A percentile compares a stretch with the other conserved stretches of the same genome.
Conservation (phyloP, 257 asterid genomes). For the Penstemon newberryi region DNA sequence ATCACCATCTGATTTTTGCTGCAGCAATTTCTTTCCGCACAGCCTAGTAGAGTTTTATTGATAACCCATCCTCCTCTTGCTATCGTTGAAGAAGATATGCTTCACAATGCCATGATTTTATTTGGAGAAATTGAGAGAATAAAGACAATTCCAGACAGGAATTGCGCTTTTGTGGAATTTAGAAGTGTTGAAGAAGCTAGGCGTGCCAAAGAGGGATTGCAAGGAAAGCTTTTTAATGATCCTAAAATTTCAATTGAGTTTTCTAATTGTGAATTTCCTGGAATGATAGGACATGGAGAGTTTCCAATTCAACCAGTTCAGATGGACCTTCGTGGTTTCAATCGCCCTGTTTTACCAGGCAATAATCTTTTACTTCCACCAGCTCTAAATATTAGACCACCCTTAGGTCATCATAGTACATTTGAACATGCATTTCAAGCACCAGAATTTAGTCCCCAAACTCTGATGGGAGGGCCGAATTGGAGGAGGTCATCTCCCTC, state of each 20-base stretch:
- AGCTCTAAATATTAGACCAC: slow-evolving; percentile 46
- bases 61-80: slow-evolving; percentile 85
- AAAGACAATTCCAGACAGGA: slow-evolving; percentile 69
- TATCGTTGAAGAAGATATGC: slow-evolving; percentile 84
- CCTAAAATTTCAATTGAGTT: slow-evolving; percentile 79
- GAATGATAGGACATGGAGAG: slow-evolving; percentile 54
- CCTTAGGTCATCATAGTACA: slow-evolving; percentile 56
- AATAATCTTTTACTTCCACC: slow-evolving; percentile 47
- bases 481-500: slow-evolving; percentile 83
- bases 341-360: slow-evolving; percentile 52
- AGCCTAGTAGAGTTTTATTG: slow-evolving; percentile 66
- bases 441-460: slow-evolving; percentile 48
- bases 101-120: slow-evolving; percentile 91
- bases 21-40: slow-evolving; percentile 60
- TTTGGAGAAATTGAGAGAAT: slow-evolving; percentile 95
- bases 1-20: slow-evolving; percentile 26
- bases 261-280: slow-evolving; percentile 68
- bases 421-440: slow-evolving; percentile 52
- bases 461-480: slow-evolving; percentile 57
- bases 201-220: slow-evolving; percentile 90
- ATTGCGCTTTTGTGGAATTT: slow-evolving; percentile 78
- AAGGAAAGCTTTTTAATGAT: slow-evolving; percentile 90
- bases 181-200: slow-evolving; percentile 95
- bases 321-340: slow-evolving; percentile 61
- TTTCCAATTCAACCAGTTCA: slow-evolving; percentile 60